Percentiles rank a stretch among this genome's conserved stretches.
phyloP scores from a whole-genome alignment of 1,284 basidiomycete species.

The Cryptococcus neoformans region DNA sequence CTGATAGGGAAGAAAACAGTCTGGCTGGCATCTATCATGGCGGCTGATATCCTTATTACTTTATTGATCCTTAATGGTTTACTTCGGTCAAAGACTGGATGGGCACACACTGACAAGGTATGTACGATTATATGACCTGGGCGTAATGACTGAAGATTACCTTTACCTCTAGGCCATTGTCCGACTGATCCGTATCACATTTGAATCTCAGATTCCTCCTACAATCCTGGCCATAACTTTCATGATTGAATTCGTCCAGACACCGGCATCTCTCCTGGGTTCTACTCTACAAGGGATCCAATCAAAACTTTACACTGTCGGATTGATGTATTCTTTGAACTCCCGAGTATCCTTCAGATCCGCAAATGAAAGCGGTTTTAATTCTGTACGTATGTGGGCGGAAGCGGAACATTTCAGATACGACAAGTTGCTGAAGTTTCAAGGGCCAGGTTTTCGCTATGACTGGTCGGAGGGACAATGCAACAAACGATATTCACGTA shows the following conservation, averaged over 20 bases:
- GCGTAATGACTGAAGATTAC: no score
- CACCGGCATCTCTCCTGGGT: slow-evolving; percentile 24
- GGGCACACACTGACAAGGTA: background rate
- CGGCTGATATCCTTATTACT: slow-evolving; percentile 32
- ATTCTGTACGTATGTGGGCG: no score
- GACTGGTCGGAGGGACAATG: background rate
- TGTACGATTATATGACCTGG: no score
- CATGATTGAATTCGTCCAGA: slow-evolving; percentile 18
- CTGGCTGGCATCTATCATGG: slow-evolving; percentile 20
- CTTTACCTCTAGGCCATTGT: slow-evolving; percentile 20
- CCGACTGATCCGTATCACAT: slow-evolving; percentile 17
- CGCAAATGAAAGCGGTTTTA: no score
- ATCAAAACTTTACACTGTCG: slow-evolving; percentile 24
- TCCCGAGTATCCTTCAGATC: slow-evolving; percentile 10
- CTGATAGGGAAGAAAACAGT: slow-evolving; percentile 1
- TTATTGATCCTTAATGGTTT: slow-evolving; percentile 24
- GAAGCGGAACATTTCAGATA: no score
- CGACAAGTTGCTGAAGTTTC: no score
- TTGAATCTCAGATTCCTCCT: slow-evolving; percentile 35
- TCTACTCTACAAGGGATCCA: slow-evolving; percentile 23
- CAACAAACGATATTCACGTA: background rate
- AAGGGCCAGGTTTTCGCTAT: background rate
- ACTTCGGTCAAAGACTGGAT: slow-evolving; percentile 25
- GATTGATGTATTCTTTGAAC: slow-evolving; percentile 24
- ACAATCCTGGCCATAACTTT: slow-evolving; percentile 27